Evolutionary conservation across 129 eudicot genomes (phyloP), one percentile per base, ranked within the genome.

Genomic region (Escallonia herrerae): DNA sequence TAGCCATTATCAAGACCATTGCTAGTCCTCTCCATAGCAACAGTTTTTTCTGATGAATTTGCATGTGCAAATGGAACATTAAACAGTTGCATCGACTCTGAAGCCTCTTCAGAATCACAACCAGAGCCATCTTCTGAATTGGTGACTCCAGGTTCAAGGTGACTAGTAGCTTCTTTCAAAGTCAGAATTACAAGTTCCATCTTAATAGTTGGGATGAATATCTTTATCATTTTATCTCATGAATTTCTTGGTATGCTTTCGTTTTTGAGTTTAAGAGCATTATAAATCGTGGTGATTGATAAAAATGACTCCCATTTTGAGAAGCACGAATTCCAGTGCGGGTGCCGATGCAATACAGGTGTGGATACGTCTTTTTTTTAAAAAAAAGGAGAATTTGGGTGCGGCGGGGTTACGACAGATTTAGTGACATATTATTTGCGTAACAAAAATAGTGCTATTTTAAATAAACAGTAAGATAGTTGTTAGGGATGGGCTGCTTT

Each of bases 1-100:
- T 60, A 87, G 95, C 63, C 64, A 37, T 63, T 87, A 71, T 84
- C 95, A 56, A 84, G 73, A 74, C 95, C 95, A 69, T 66, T 87
- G 85, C 42, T 87, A 72, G 62, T 82, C 67, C 91, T 87, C 43
- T 79, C 90, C 37, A 70, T 84, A 59, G 86, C 87, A 65, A 83
- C 90, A 44, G 46, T 80, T 52, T 66, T 87, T 54, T 77, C 82
- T 41, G 81, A 80, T 68, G 68, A 75, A 60, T 58, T 78, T 47
- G 56, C 49, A 15, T 52, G 69, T 58, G 40, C 68, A 38, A 68
- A 72, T 52, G 85, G 83, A 66, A 73, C 61, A 38, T 72, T 73
- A 53, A 61, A 73, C 72, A 73, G 74, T 59, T 72, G 74, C 43
- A 43, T 71, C 70, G 74, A 78, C 38, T 79, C 82, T 48, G 83